Evolutionary conservation across 352 stramenopile species (phyloP), one percentile per base, ranked within the genome.

Genomic region (Elongisporangium anandrum): DNA sequence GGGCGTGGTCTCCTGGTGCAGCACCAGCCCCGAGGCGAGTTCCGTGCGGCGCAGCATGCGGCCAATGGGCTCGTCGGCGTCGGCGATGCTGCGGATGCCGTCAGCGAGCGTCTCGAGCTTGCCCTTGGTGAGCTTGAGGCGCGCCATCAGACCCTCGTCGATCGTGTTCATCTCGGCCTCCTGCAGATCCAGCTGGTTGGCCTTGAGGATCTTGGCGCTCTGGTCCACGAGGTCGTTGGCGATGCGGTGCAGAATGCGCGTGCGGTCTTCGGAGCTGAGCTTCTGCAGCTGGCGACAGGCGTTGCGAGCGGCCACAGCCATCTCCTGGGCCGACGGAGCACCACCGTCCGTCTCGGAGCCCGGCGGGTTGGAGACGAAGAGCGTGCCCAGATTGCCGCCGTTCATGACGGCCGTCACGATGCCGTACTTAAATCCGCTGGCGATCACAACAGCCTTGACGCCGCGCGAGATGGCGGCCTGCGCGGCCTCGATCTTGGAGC

Each of bases 21-120:
- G 77, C 17, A 95, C 70, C n/a, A 99, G 74, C 19, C 95, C 95
- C 41, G 88, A 89, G 1, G 90, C 85, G 4, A 99, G 58, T 73
- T 99, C 96, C 10, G 75, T 97, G 53, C 75, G 76, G 54, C 81
- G 91, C 34, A 91, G 59, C 70, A 90, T 88, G 57, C 75, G 75
- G 1, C 81, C 81, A 56, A 93, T 84, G 12, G 84, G 84, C 23
- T 93, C 85, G 9, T 91, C 80, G 12, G 90, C 68, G 52, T 84
- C 70, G 3, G 94, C 90, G 59, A 99, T 95, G 65, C 92, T 95
- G n/a, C 74, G 77, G 50, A 99, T 97, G 13, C 97, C 97, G n/a
- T 94, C 77, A 0, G 92, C 85, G n/a, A 99, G 80, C 19, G 93
- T 98, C 56, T 91, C 63, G 15, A 99, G 78, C 78, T 99, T 99